These are phyloP conservation scores for Pestalotiopsis sp. DNA, from an alignment of 2,329 filamentous ascomycete species.

Conservation along the genomic window DNA sequence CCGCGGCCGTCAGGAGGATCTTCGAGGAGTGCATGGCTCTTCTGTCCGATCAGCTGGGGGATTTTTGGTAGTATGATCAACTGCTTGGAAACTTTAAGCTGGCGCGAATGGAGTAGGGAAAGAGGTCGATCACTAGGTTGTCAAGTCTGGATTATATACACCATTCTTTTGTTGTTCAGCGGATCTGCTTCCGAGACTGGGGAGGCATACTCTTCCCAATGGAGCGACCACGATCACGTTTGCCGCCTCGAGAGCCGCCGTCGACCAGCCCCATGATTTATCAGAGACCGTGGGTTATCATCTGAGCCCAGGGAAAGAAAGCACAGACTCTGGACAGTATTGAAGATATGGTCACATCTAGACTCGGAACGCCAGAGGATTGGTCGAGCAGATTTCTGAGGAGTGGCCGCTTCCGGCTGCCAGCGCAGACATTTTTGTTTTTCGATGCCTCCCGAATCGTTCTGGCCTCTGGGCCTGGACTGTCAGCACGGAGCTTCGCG, in stretches of 20 bases:
- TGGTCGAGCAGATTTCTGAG: neutral
- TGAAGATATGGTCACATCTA: slow-evolving; percentile 20
- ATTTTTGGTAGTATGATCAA: neutral
- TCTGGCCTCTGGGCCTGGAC: neutral
- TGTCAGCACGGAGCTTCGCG: neutral
- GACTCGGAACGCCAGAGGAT: neutral
- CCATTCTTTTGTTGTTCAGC: neutral
- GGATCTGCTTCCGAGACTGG: neutral
- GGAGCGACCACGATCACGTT: neutral
- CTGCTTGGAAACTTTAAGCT: neutral
- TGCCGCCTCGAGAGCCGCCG: neutral
- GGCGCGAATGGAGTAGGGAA: neutral
- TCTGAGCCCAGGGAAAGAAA: slow-evolving; percentile 18
- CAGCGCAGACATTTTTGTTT: neutral
- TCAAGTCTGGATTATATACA: neutral
- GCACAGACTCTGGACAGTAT: neutral
- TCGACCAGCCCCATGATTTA: neutral
- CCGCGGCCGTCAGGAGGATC: slow-evolving; percentile 10
- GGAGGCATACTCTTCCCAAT: neutral
- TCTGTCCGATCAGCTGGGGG: neutral
- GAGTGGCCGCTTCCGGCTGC: neutral
- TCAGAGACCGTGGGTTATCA: slow-evolving; percentile 15
- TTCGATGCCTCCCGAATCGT: neutral
- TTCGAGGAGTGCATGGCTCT: slow-evolving; percentile 5
- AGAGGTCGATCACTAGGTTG: neutral